Percentiles rank a stretch among this genome's conserved stretches.
These are phyloP conservation scores for Oryza australiensis DNA, from an alignment of 176 grass and related monocot species.

Conservation along the genomic window DNA sequence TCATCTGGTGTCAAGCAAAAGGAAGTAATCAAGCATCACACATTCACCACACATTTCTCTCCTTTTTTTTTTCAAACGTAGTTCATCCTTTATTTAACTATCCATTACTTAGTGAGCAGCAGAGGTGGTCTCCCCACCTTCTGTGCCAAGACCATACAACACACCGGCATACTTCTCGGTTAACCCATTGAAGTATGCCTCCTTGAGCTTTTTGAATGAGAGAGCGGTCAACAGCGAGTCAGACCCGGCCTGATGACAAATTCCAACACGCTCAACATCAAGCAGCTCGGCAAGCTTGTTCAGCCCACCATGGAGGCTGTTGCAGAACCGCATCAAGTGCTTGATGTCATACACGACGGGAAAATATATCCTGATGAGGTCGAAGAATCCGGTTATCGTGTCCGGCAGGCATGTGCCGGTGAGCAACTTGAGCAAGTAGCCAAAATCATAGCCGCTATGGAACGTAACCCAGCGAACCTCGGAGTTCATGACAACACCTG, in stretches of 20 bases:
- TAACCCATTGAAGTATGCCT: slow-evolving; percentile 61
- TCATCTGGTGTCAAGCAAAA: slow-evolving; percentile 24
- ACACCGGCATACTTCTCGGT: slow-evolving; percentile 68
- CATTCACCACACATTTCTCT: slow-evolving; percentile 44
- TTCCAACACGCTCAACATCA: slow-evolving; percentile 57
- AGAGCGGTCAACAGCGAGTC: slow-evolving; percentile 63
- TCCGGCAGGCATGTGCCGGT: slow-evolving; percentile 47
- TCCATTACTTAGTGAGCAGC: slow-evolving; percentile 60
- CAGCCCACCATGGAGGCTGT: slow-evolving; percentile 57
- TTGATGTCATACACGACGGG: slow-evolving; percentile 68
- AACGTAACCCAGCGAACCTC: slow-evolving; percentile 67
- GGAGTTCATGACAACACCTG: slow-evolving; percentile 50
- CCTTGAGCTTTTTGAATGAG: slow-evolving; percentile 66
- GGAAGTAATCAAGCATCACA: slow-evolving; percentile 31
- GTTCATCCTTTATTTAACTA: slow-evolving; percentile 59
- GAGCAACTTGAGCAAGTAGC: slow-evolving; percentile 60
- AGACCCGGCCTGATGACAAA: slow-evolving; percentile 66
- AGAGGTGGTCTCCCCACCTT: slow-evolving; percentile 57
- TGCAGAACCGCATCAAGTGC: slow-evolving; percentile 66
- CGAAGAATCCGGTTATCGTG: slow-evolving; percentile 46
- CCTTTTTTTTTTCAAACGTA: slow-evolving; percentile 44
- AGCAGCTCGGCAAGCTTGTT: slow-evolving; percentile 70
- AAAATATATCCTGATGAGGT: slow-evolving; percentile 69
- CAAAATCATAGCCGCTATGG: slow-evolving; percentile 70
- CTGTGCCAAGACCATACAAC: slow-evolving; percentile 69